Evolutionary conservation across 352 stramenopile genomes (phyloP).

Genomic region (Phytophthora melonis): DNA sequence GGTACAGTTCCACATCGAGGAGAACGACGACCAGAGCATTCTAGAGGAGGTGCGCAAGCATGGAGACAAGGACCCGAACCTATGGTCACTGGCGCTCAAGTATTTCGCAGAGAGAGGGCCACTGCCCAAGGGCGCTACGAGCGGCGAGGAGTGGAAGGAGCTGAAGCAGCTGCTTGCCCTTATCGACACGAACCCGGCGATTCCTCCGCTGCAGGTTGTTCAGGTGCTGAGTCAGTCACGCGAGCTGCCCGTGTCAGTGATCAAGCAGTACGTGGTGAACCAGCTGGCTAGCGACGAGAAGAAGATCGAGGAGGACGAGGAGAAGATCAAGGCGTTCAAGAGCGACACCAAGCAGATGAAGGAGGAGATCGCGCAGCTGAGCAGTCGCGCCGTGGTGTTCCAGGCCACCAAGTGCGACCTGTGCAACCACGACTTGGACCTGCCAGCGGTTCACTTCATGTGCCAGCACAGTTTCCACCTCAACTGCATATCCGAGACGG

Average conservation of each 20-base stretch:
- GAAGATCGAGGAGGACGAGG: constrained; percentile 86
- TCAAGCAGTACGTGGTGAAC: constrained; percentile 90
- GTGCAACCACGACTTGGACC: constrained; percentile 90
- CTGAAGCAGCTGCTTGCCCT: constrained; percentile 80
- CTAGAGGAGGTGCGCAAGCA: constrained; percentile 91
- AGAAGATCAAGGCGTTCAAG: constrained; percentile 91
- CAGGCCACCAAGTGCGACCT: constrained; percentile 92
- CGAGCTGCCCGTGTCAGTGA: constrained; percentile 81
- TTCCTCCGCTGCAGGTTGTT: constrained; percentile 86
- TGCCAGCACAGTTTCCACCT: constrained; percentile 93
- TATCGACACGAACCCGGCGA: constrained; percentile 84
- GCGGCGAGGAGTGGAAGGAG: constrained; percentile 81
- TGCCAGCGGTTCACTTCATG: constrained; percentile 93
- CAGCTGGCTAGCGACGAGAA: constrained; percentile 82
- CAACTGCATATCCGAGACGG: constrained; percentile 91
- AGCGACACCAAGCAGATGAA: constrained; percentile 91
- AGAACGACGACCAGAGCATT: constrained; percentile 91
- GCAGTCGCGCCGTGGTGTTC: constrained; percentile 90
- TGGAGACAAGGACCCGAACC: constrained; percentile 89
- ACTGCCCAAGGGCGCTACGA: constrained; percentile 67
- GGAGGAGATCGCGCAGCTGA: constrained; percentile 86
- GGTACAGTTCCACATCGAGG: constrained; percentile 94
- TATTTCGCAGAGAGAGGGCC: constrained; percentile 90
- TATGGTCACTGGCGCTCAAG: constrained; percentile 91
- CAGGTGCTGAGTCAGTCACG: constrained; percentile 87